Evolutionary conservation across 192 early-diverging fungal species (phyloP), one percentile per base, ranked within the genome.

Genomic region (Backusella morwellensis): DNA sequence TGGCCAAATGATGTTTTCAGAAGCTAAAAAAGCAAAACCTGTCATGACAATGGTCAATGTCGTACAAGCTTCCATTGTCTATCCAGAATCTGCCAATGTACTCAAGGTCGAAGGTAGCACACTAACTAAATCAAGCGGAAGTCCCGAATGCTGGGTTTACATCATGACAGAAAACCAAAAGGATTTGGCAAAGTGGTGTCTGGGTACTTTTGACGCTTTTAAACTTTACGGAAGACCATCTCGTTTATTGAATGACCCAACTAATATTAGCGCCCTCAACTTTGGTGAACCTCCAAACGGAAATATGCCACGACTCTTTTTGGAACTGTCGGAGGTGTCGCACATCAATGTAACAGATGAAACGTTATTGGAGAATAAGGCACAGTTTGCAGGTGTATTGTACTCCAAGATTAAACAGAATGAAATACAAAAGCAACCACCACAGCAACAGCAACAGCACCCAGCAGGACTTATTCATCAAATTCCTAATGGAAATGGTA

Each of bases 41-140:
- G 79, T 83, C 23, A 79, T 87, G 67, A 85, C 84, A 9, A 78
- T 90, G 73, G 79, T 84, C 47, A 87, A 88, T 52, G 85, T 90
- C 67, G 83, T 85, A 32, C 85, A 89, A 47, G 86, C 87, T 5
- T 91, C 89, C 50, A 86, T 86, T 1, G 79, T 89, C 42, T 91
- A 86, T 75, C 90, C 88, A 14, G 86, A 86, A 59, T 77, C 76
- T 63, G 77, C 77, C 7, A 81, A 69, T n/a, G 44, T 82, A 2
- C 56, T 85, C 36, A 79, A 84, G 74, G 74, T 87, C 3, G 86
- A 87, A 76, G 86, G 86, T 32, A 47, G 21, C 6, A 35, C 67
- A 68, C 56, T 63, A 29, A 26, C 56, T 63, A 63, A 63, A 63
- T 63, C 29, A 4, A 40, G 41, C 2, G 41, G 72, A 52, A 32